Conservation (phyloP, 805 yeast species). For the Candida dajiaensis region DNA sequence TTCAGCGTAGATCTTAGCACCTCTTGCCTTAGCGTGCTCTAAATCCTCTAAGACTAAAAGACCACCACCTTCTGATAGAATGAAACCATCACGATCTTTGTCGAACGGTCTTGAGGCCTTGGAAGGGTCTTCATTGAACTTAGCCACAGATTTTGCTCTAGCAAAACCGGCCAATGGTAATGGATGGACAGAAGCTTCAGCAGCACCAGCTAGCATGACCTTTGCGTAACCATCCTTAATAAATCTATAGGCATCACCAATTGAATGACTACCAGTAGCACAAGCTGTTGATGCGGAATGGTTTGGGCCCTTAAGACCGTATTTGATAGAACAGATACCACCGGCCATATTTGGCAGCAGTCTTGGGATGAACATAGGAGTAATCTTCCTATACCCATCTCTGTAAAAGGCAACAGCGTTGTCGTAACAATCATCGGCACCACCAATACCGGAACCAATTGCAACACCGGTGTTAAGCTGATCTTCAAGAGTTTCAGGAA, state of each 20-base stretch:
- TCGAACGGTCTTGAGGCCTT: slow-evolving; percentile 88
- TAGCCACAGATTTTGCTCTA: slow-evolving; percentile 73
- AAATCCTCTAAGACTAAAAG: slow-evolving; percentile 69
- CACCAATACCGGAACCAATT: slow-evolving; percentile 93
- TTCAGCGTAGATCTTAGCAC: slow-evolving; percentile 71
- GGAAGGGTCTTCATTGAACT: slow-evolving; percentile 53
- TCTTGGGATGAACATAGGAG: slow-evolving; percentile 83
- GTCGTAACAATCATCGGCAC: slow-evolving; percentile 65
- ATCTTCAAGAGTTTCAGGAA: slow-evolving; percentile 31
- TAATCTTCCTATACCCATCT: slow-evolving; percentile 61
- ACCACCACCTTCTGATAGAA: slow-evolving; percentile 91
- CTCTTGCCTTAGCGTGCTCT: slow-evolving; percentile 66
- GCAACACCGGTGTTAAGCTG: slow-evolving; percentile 56
- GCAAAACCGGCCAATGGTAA: slow-evolving; percentile 86
- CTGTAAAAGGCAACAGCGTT: slow-evolving; percentile 47
- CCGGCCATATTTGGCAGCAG: slow-evolving; percentile 90
- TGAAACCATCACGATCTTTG: slow-evolving; percentile 72
- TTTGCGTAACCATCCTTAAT: slow-evolving; percentile 76
- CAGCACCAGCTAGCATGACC: slow-evolving; percentile 90
- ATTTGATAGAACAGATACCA: slow-evolving; percentile 78
- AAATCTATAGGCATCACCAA: slow-evolving; percentile 87
- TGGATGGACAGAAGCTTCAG: slow-evolving; percentile 86
- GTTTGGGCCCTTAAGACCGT: slow-evolving; percentile 76
- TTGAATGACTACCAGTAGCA: slow-evolving; percentile 91
- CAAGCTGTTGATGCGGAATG: slow-evolving; percentile 93